Percentiles rank a stretch among this genome's conserved stretches.
These are phyloP conservation scores for Sporothrix protearum DNA, from an alignment of 2,329 filamentous ascomycete species.

Conservation along the genomic window DNA sequence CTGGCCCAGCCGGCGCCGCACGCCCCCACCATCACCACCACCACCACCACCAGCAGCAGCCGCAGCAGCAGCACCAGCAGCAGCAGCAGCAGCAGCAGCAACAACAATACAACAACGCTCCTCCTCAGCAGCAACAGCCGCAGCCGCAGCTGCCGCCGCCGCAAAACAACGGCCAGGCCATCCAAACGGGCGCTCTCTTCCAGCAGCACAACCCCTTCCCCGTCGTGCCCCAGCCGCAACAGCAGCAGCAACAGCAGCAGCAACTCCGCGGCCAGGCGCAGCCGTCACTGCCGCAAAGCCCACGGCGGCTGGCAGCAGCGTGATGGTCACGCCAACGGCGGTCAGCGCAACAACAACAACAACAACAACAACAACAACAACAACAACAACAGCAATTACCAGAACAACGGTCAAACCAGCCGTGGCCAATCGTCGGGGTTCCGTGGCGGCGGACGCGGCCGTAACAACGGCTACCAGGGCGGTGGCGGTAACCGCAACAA, in stretches of 20 bases:
- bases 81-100: neutral
- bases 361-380: slow-evolving; percentile 3
- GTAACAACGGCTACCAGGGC: slow-evolving; percentile 3
- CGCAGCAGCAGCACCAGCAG: neutral
- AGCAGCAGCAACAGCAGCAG: slow-evolving; percentile 21
- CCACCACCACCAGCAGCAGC: no score
- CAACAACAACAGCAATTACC: neutral
- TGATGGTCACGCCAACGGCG: slow-evolving; percentile 9
- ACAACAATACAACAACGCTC: neutral
- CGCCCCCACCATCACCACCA: no score
- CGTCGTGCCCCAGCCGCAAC: neutral
- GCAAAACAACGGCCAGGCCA: neutral
- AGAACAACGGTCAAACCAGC: neutral
- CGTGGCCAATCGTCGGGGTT: slow-evolving; percentile 3
- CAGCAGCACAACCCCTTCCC: slow-evolving; percentile 18
- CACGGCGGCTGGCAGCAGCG: slow-evolving; percentile 28
- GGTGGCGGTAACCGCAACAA: neutral
- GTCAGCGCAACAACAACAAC: slow-evolving; percentile 14
- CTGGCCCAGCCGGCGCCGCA: slow-evolving; percentile 33
- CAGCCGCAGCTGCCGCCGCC: slow-evolving; percentile 5
- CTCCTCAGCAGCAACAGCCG: slow-evolving; percentile 2
- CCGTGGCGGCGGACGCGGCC: slow-evolving; percentile 8
- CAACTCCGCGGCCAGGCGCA: slow-evolving; percentile 20
- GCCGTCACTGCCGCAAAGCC: slow-evolving; percentile 27
- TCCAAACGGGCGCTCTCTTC: neutral